Conservation (phyloP, 139 green algal genomes). For the Penium margaritaceum region DNA sequence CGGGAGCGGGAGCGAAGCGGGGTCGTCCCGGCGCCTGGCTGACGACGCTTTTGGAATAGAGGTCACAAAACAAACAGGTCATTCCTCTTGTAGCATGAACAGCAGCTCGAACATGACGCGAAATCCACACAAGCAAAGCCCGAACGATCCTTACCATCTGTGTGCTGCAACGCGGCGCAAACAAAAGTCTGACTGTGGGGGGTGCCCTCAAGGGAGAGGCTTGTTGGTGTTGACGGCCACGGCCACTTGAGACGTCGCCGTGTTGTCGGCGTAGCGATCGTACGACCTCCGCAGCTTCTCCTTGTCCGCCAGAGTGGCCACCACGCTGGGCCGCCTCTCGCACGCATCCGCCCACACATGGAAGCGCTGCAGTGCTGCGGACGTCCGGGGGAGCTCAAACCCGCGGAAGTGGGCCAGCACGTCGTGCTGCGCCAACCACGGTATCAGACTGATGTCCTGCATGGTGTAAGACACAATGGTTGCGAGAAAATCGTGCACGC, state of each 20-base stretch:
- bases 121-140: too few relatives aligned
- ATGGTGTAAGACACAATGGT: too few relatives aligned
- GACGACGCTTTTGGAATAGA: too few relatives aligned
- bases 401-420: constrained; percentile 32
- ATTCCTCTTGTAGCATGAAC: too few relatives aligned
- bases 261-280: constrained; percentile 45
- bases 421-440: constrained; percentile 27
- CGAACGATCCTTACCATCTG: too few relatives aligned
- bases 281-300: constrained; percentile 31
- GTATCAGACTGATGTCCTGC: constrained; percentile 33
- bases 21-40: too few relatives aligned
- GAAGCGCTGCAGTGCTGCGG: constrained; percentile 26
- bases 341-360: constrained; percentile 1
- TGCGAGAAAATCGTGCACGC: too few relatives aligned
- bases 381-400: constrained; percentile 17
- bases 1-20: too few relatives aligned
- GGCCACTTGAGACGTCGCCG: constrained; percentile 30
- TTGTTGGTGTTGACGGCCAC: constrained; percentile 36
- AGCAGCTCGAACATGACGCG: too few relatives aligned
- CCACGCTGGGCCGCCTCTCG: constrained; percentile 19
- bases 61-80: too few relatives aligned
- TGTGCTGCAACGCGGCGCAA: too few relatives aligned
- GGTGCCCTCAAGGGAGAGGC: constrained; percentile 39
- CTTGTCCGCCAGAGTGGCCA: constrained; percentile 26
- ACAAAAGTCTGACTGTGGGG: too few relatives aligned